Conservation (phyloP, 23 red algal species). For the Gracilaria gracilis region DNA sequence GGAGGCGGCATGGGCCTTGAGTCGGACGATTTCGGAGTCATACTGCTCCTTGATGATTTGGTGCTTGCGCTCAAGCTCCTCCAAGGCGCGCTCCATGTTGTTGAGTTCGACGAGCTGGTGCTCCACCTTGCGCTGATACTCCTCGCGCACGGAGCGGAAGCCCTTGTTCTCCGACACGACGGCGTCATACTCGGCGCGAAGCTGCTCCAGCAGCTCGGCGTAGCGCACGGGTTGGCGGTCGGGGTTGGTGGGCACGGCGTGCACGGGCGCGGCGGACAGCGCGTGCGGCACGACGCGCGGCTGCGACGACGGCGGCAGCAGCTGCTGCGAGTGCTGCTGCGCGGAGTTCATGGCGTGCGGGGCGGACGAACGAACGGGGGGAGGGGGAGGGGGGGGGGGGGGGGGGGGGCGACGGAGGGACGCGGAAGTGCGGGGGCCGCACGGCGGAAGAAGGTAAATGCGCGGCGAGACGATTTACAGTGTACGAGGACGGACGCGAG, state of each 20-base stretch:
- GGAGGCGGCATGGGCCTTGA: constrained; percentile 56
- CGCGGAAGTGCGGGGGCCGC: too few relatives aligned
- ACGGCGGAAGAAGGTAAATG: neutral
- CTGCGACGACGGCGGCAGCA: neutral
- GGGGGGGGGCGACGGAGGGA: neutral
- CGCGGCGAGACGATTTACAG: too few relatives aligned
- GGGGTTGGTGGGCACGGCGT: neutral
- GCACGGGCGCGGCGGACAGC: neutral
- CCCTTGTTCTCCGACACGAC: constrained; percentile 54
- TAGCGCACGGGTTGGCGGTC: constrained; percentile 37
- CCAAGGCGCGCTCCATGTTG: constrained; percentile 48
- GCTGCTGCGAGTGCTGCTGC: neutral
- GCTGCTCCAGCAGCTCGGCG: constrained; percentile 45
- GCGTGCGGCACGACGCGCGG: constrained; percentile 23
- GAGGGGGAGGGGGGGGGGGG: constrained; percentile 13
- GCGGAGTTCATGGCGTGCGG: constrained; percentile 24
- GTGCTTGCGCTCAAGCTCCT: constrained; percentile 83
- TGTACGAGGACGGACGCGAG: too few relatives aligned
- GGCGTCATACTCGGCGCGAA: constrained; percentile 62
- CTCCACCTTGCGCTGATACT: constrained; percentile 73
- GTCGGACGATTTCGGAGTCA: constrained; percentile 75
- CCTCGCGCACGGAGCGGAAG: constrained; percentile 38
- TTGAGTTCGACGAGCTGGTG: constrained; percentile 52
- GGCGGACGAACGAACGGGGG: neutral
- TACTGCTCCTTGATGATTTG: constrained; percentile 83